These are phyloP conservation scores for Cercospora canescens DNA, from an alignment of 2,329 filamentous ascomycete genomes.

Conservation along the genomic window DNA sequence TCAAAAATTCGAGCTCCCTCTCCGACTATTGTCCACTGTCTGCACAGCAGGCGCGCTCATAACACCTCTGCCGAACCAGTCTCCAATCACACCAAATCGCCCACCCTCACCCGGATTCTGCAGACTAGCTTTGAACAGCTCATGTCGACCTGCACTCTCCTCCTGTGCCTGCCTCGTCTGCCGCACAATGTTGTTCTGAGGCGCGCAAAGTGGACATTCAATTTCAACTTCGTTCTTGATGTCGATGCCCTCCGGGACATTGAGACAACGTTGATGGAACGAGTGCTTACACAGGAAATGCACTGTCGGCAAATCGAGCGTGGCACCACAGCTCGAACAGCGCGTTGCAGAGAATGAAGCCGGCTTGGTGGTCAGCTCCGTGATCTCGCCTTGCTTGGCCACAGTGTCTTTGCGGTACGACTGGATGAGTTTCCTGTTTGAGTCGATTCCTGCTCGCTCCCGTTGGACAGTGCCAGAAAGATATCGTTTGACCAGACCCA, in stretches of 20 bases:
- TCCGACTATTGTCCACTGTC: neutral
- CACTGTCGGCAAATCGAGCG: conserved; percentile 83
- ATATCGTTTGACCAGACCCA: conserved; percentile 96
- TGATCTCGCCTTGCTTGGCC: conserved; percentile 74
- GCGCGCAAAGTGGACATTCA: conserved; percentile 84
- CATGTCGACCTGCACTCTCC: conserved; percentile 82
- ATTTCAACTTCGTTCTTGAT: conserved; percentile 59
- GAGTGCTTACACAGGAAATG: conserved; percentile 97
- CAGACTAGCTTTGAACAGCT: conserved; percentile 81
- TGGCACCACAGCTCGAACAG: conserved; percentile 77
- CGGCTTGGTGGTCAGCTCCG: conserved; percentile 74
- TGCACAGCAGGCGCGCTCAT: conserved; percentile 58
- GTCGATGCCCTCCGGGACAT: conserved; percentile 48
- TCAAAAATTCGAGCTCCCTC: neutral
- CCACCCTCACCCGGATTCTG: conserved; percentile 66
- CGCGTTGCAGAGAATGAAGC: conserved; percentile 87
- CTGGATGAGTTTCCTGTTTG: conserved; percentile 76
- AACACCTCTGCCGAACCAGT: conserved; percentile 93
- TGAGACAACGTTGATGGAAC: conserved; percentile 90
- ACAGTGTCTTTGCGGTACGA: conserved; percentile 84
- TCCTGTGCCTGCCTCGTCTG: conserved; percentile 84
- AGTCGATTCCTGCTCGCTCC: conserved; percentile 80
- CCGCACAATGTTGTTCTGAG: conserved; percentile 82
- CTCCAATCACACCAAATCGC: conserved; percentile 84
- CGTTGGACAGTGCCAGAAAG: conserved; percentile 84